phyloP scores from a whole-genome alignment of 805 yeast genomes.

The Trichomonascus vanleenenianus region DNA sequence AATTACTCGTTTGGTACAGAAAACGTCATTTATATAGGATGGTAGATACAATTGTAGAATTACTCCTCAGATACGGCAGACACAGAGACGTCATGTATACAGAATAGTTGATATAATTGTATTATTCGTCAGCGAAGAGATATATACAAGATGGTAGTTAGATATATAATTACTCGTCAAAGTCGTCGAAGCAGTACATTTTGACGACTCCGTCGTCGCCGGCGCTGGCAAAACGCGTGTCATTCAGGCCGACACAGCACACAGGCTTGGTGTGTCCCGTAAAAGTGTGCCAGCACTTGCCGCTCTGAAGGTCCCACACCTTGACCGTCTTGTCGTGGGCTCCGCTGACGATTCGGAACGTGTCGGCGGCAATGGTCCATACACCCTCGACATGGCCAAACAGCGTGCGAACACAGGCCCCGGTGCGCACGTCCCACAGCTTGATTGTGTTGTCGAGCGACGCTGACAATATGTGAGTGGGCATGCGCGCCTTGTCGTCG shows the following conservation, averaged over 20 bases:
- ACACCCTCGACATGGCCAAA: constrained; percentile 98
- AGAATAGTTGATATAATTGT: too few relatives aligned
- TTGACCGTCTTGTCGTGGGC: constrained; percentile 86
- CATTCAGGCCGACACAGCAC: constrained; percentile 70
- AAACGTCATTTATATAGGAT: too few relatives aligned
- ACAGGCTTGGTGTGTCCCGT: constrained; percentile 58
- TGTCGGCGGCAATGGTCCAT: constrained; percentile 95
- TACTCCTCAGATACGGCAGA: too few relatives aligned
- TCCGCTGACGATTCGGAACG: constrained; percentile 88
- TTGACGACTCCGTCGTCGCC: constrained; percentile 83
- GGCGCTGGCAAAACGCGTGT: constrained; percentile 84
- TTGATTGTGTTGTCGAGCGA: constrained; percentile 90
- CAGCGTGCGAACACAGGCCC: constrained; percentile 85
- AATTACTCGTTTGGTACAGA: too few relatives aligned
- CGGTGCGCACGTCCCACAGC: constrained; percentile 82
- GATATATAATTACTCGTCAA: constrained; percentile 5
- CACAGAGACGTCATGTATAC: too few relatives aligned
- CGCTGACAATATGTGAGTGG: constrained; percentile 79
- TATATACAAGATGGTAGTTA: too few relatives aligned
- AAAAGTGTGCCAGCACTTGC: constrained; percentile 90
- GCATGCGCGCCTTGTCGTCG: constrained; percentile 26
- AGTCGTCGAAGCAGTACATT: constrained; percentile 64
- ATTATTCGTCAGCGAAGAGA: too few relatives aligned
- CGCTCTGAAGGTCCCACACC: constrained; percentile 94
- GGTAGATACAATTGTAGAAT: too few relatives aligned